Evolutionary conservation across 2,329 filamentous ascomycete genomes (phyloP).

Genomic region (Pyrenophora tritici-repentis): DNA sequence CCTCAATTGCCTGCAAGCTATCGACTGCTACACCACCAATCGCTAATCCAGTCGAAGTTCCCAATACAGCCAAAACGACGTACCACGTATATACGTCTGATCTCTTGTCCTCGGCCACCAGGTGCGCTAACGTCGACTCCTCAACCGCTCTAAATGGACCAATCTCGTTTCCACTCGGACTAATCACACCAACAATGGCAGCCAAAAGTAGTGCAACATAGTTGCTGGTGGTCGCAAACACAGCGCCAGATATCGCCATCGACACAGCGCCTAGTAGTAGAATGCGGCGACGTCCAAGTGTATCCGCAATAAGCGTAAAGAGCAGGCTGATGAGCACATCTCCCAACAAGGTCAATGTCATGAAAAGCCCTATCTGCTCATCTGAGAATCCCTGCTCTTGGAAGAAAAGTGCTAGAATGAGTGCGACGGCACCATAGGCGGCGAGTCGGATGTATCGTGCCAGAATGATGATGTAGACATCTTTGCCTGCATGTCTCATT

Average conservation of each 20-base stretch:
- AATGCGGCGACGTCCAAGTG: conserved; percentile 40
- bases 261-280: conserved; percentile 42
- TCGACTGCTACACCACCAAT: conserved; percentile 48
- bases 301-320: conserved; percentile 47
- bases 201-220: conserved; percentile 42
- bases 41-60: conserved; percentile 41
- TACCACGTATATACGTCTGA: conserved; percentile 50
- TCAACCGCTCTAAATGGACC: conserved; percentile 50
- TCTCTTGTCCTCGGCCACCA: conserved; percentile 35
- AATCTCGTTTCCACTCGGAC: conserved; percentile 48
- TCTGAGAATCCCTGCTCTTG: conserved; percentile 43
- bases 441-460: conserved; percentile 45
- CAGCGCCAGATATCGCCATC: conserved; percentile 43
- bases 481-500: conserved; percentile 32
- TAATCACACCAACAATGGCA: conserved; percentile 47
- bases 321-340: conserved; percentile 45
- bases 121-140: conserved; percentile 46
- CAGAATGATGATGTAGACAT: conserved; percentile 44
- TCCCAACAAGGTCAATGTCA: conserved; percentile 48
- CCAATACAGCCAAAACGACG: conserved; percentile 45
- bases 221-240: conserved; percentile 42
- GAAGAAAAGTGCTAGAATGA: conserved; percentile 47
- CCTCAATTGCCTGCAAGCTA: conserved; percentile 30
- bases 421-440: conserved; percentile 44
- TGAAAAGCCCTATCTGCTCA: conserved; percentile 47